These are phyloP conservation scores for Fraxinus baroniana DNA, from an alignment of 305 asterid species.

Conservation along the genomic window DNA sequence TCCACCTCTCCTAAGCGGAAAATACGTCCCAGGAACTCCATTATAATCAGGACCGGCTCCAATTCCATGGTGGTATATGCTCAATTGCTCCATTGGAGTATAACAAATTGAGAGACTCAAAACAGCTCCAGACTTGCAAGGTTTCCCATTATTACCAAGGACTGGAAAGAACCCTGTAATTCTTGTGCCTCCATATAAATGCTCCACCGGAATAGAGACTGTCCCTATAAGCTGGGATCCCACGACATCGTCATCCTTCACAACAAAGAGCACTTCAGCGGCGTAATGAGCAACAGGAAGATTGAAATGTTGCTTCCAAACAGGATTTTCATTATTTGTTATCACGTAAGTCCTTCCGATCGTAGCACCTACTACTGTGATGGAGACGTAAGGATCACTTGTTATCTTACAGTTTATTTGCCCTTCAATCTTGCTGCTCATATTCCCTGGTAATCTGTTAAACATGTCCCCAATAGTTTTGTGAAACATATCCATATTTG, in stretches of 20 bases:
- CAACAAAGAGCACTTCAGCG: conserved; percentile 77
- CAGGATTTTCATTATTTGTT: conserved; percentile 78
- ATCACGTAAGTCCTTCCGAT: conserved; percentile 87
- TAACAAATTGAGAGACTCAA: conserved; percentile 73
- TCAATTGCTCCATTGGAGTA: conserved; percentile 69
- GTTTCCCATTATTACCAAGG: conserved; percentile 69
- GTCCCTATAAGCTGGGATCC: conserved; percentile 95
- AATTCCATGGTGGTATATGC: conserved; percentile 70
- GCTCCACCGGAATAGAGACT: conserved; percentile 82
- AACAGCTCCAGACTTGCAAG: conserved; percentile 82
- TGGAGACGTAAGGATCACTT: conserved; percentile 91
- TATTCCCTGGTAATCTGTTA: conserved; percentile 64
- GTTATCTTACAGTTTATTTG: conserved; percentile 70
- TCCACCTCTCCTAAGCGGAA: conserved; percentile 97
- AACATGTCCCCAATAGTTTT: conserved; percentile 91
- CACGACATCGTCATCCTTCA: conserved; percentile 87
- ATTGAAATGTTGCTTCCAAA: conserved; percentile 85
- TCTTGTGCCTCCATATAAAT: conserved; percentile 64
- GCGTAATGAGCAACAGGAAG: conserved; percentile 90
- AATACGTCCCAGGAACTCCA: conserved; percentile 91
- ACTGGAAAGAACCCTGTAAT: conserved; percentile 75
- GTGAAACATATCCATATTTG: conserved; percentile 99
- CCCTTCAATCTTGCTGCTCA: conserved; percentile 77
- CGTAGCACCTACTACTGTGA: conserved; percentile 62
- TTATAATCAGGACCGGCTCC: conserved; percentile 86